These are phyloP conservation scores for Halenospora varia DNA, from an alignment of 495 filamentous ascomycete genomes.

Conservation along the genomic window DNA sequence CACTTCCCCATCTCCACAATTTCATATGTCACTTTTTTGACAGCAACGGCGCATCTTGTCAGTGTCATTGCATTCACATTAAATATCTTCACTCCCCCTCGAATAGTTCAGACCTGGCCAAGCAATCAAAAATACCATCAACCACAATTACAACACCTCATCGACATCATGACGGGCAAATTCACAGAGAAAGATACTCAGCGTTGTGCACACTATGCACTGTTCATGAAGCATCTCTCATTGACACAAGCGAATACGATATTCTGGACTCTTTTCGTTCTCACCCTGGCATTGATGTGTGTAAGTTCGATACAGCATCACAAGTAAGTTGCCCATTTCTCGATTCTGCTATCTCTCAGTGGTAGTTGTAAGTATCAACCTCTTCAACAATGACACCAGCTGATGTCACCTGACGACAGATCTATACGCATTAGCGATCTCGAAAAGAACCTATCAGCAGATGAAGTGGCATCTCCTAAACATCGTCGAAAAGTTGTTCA, in stretches of 20 bases:
- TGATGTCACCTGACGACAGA: conserved; percentile 1
- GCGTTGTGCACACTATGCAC: conserved; percentile 39
- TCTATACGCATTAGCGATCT: background rate
- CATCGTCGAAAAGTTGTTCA: background rate
- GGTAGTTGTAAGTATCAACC: background rate
- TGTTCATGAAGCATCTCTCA: conserved; percentile 36
- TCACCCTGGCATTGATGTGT: conserved; percentile 36
- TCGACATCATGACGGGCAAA: conserved; percentile 15
- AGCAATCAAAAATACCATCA: background rate
- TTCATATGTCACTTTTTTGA: no score
- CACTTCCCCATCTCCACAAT: no score
- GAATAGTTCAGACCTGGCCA: background rate
- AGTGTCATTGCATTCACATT: no score
- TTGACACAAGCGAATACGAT: conserved; percentile 38
- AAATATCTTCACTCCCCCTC: background rate
- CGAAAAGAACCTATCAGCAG: background rate
- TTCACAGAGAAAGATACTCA: conserved; percentile 7
- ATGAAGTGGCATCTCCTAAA: background rate
- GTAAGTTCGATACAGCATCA: conserved; percentile 35
- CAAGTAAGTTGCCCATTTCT: conserved; percentile 26
- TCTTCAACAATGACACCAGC: background rate
- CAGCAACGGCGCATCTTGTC: no score
- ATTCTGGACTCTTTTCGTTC: conserved; percentile 43
- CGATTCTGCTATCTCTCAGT: background rate
- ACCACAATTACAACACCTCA: background rate